These are phyloP conservation scores for Flammula alnicola DNA, from an alignment of 1,284 basidiomycete genomes.

Conservation along the genomic window DNA sequence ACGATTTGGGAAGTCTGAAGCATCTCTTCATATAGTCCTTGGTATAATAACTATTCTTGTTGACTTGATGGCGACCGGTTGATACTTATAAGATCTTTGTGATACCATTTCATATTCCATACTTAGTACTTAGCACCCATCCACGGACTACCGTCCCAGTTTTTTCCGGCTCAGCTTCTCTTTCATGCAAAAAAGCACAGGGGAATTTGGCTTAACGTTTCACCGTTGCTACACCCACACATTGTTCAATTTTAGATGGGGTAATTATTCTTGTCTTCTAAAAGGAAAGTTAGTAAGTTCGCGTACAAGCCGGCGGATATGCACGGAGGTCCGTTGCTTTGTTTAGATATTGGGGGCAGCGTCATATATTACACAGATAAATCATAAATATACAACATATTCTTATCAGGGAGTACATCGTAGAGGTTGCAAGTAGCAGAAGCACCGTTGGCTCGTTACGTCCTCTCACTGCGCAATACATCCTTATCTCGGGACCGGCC, in stretches of 20 bases:
- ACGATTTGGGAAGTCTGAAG: conserved; percentile 9
- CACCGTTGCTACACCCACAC: background rate
- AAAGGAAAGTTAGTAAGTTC: conserved; percentile 3
- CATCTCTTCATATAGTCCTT: conserved; percentile 35
- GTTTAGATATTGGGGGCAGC: background rate
- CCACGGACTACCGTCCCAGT: no score
- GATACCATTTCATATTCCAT: no score
- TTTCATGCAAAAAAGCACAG: no score
- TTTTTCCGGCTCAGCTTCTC: no score
- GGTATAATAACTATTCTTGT: conserved; percentile 52
- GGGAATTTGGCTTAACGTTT: background rate
- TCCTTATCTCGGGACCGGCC: conserved; percentile 27
- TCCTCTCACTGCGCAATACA: conserved; percentile 20
- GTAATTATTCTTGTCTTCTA: background rate
- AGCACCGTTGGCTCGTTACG: conserved; percentile 12
- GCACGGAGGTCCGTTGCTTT: conserved; percentile 2
- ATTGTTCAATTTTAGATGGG: background rate
- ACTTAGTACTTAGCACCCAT: no score
- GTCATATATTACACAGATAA: conserved; percentile 1
- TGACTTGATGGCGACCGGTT: conserved; percentile 43
- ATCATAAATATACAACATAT: background rate
- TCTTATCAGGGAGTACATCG: background rate
- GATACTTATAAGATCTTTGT: no score
- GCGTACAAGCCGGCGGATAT: conserved; percentile 13
- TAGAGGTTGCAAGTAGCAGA: no score